Conservation (phyloP, 495 filamentous ascomycete species). For the Penicillium pancosmium region DNA sequence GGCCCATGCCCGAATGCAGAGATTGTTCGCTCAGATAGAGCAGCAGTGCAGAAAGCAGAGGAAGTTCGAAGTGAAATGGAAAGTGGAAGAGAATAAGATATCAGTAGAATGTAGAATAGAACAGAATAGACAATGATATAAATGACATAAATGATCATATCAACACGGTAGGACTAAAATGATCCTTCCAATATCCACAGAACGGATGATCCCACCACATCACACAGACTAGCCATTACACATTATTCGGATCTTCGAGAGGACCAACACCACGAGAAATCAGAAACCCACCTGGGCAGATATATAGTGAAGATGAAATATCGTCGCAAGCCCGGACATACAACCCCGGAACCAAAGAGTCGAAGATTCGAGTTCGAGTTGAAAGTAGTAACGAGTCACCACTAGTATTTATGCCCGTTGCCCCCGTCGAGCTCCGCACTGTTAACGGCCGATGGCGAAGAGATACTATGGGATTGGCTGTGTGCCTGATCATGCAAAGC, state of each 20-base stretch:
- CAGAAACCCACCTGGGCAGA: neutral
- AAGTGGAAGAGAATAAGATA: too few relatives aligned
- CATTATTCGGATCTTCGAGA: neutral
- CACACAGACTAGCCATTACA: conserved; percentile 1
- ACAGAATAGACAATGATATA: too few relatives aligned
- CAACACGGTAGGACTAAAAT: neutral
- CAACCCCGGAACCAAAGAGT: neutral
- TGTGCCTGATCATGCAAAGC: conserved; percentile 24
- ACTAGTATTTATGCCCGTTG: conserved; percentile 7
- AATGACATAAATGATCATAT: neutral
- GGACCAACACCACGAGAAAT: neutral
- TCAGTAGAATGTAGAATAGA: too few relatives aligned
- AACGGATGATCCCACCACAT: neutral
- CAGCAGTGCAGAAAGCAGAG: neutral
- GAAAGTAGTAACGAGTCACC: neutral
- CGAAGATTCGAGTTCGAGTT: neutral
- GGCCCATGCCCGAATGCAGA: neutral
- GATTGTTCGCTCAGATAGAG: conserved; percentile 1
- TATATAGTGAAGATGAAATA: neutral
- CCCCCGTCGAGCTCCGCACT: conserved; percentile 19
- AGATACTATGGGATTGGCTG: conserved; percentile 20
- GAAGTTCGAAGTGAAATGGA: too few relatives aligned
- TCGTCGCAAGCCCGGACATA: neutral
- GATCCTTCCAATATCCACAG: neutral
- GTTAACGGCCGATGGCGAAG: conserved; percentile 10